Evolutionary conservation across 2,329 filamentous ascomycete genomes (phyloP).

Genomic region (Arthroderma sp.): DNA sequence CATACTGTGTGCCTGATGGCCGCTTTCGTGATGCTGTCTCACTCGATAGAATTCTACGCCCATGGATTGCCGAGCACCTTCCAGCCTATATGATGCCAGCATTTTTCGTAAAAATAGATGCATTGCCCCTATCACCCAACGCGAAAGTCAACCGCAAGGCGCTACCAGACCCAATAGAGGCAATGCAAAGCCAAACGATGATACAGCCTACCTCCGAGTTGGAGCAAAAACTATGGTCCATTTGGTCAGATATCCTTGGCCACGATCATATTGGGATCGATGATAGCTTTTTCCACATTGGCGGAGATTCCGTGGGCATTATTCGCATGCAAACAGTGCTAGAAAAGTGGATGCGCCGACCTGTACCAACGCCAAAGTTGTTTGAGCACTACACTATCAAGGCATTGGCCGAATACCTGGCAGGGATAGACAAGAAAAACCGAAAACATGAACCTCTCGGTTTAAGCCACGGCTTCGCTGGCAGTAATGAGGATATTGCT

Average conservation of each 20-base stretch:
- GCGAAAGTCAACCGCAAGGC: conserved; percentile 24
- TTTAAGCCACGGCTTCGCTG: not conserved
- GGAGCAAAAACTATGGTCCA: conserved; percentile 5
- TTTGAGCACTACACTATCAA: conserved; percentile 3
- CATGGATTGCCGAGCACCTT: conserved; percentile 10
- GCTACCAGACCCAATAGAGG: conserved; percentile 2
- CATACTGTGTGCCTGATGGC: conserved; percentile 1
- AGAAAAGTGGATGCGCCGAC: not conserved
- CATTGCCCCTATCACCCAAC: conserved; percentile 19
- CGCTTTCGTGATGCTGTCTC: not conserved
- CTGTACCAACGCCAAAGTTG: conserved; percentile 1
- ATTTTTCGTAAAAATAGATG: conserved; percentile 23
- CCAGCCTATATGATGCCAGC: conserved; percentile 24
- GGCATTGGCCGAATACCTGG: conserved; percentile 1
- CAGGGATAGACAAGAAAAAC: not conserved
- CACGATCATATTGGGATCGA: conserved; percentile 3
- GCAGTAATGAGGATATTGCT: conserved; percentile 3
- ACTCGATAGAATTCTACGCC: not conserved
- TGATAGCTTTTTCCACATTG: conserved; percentile 6
- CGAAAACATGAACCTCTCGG: not conserved
- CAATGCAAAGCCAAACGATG: not conserved
- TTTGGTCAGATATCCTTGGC: conserved; percentile 4
- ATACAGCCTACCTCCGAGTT: not conserved
- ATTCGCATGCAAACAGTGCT: conserved; percentile 1
- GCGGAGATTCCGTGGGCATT: conserved; percentile 6